Evolutionary conservation across 2,329 filamentous ascomycete genomes (phyloP).

Genomic region (Colletotrichum godetiae): DNA sequence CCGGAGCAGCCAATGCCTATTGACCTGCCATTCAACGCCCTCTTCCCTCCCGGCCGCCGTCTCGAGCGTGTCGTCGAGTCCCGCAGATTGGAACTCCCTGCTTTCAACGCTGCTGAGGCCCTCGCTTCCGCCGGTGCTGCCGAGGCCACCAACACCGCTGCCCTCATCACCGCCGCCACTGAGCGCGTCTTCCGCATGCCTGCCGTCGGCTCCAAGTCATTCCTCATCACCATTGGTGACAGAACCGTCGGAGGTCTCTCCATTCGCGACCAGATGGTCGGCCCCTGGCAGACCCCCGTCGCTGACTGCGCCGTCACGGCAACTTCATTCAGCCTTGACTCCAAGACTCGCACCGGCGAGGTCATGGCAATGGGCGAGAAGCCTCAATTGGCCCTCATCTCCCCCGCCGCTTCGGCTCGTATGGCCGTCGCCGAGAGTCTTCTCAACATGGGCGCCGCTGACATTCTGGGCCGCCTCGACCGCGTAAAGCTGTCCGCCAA

Average conservation of each 20-base stretch:
- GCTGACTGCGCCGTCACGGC: slow-evolving; percentile 94
- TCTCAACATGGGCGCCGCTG: slow-evolving; percentile 88
- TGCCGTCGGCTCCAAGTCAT: slow-evolving; percentile 95
- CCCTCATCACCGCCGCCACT: slow-evolving; percentile 72
- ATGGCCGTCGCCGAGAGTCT: slow-evolving; percentile 97
- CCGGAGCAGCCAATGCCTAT: slow-evolving; percentile 81
- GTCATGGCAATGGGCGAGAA: slow-evolving; percentile 99
- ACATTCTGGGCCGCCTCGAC: slow-evolving; percentile 76
- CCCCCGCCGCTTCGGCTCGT: slow-evolving; percentile 86
- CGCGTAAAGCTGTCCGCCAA: slow-evolving; percentile 93
- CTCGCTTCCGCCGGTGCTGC: slow-evolving; percentile 74
- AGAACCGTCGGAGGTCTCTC: slow-evolving; percentile 91
- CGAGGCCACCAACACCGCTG: slow-evolving; percentile 60
- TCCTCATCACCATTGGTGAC: slow-evolving; percentile 96
- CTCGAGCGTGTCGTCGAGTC: slow-evolving; percentile 80
- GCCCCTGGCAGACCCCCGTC: slow-evolving; percentile 94
- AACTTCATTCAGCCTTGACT: slow-evolving; percentile 76
- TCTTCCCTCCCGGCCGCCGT: slow-evolving; percentile 90
- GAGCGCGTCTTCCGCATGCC: slow-evolving; percentile 86
- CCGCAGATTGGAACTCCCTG: slow-evolving; percentile 72
- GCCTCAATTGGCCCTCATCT: slow-evolving; percentile 89
- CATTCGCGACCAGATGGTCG: slow-evolving; percentile 93
- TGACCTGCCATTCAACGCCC: slow-evolving; percentile 86
- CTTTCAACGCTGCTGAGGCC: slow-evolving; percentile 76
- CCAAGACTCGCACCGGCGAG: slow-evolving; percentile 82